phyloP scores from a whole-genome alignment of 2,329 filamentous ascomycete genomes.

The Arthroderma sp. region DNA sequence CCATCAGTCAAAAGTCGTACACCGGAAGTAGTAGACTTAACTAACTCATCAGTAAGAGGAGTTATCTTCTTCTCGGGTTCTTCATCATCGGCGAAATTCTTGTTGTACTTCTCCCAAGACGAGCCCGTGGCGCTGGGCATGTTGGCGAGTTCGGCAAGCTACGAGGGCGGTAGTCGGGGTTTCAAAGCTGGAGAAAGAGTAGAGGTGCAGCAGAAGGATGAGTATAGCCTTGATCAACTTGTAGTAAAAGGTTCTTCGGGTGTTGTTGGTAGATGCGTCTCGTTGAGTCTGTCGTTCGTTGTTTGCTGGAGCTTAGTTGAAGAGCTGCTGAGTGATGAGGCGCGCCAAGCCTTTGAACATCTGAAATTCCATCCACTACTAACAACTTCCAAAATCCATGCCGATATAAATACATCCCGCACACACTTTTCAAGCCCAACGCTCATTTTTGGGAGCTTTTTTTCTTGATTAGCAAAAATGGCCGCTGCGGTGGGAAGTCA shows the following conservation, averaged over 20 bases:
- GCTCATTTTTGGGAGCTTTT: conserved; percentile 14
- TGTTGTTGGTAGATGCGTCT: too few relatives aligned
- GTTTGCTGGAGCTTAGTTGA: too few relatives aligned
- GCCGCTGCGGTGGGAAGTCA: conserved; percentile 35
- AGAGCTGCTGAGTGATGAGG: not conserved
- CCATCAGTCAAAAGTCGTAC: conserved; percentile 14
- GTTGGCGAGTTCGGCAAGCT: conserved; percentile 22
- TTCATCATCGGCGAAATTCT: conserved; percentile 93
- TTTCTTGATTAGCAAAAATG: conserved; percentile 31
- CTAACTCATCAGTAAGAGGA: conserved; percentile 88
- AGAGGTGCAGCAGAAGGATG: too few relatives aligned
- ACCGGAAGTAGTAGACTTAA: conserved; percentile 10
- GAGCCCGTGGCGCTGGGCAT: conserved; percentile 89
- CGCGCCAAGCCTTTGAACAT: conserved; percentile 9
- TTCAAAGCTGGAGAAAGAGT: too few relatives aligned
- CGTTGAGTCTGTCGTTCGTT: too few relatives aligned
- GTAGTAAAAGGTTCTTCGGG: too few relatives aligned
- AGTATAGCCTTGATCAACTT: too few relatives aligned
- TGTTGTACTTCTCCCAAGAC: conserved; percentile 98
- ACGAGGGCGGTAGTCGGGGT: too few relatives aligned
- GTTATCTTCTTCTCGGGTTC: conserved; percentile 99
- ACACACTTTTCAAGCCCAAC: conserved; percentile 13
- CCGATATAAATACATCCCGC: conserved; percentile 2
- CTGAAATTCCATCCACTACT: not conserved
- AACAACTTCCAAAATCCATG: conserved; percentile 5